Evolutionary conservation across 2,329 filamentous ascomycete species (phyloP).

Genomic region (Colletotrichum karsti): DNA sequence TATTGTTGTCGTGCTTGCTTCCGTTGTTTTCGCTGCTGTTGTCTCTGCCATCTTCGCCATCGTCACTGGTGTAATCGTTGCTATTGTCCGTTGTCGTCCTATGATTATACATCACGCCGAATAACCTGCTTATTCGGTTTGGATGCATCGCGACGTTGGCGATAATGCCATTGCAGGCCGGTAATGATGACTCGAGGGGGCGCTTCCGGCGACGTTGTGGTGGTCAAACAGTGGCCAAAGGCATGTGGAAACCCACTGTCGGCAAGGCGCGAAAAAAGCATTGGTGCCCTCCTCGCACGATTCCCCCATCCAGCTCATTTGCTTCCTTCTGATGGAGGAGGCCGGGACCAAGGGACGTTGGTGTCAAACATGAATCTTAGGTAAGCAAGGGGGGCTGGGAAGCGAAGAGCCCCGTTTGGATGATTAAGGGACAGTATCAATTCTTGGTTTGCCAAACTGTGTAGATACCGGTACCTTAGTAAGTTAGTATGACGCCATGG

Average conservation of each 20-base stretch:
- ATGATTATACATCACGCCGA: too few relatives aligned
- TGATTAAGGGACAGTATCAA: neutral
- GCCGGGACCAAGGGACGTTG: slow-evolving; percentile 26
- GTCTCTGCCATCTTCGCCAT: too few relatives aligned
- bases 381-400: slow-evolving; percentile 9
- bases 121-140: neutral
- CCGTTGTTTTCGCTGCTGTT: too few relatives aligned
- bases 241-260: slow-evolving; percentile 13
- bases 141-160: neutral
- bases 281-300: slow-evolving; percentile 20
- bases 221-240: slow-evolving; percentile 2
- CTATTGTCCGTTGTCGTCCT: too few relatives aligned
- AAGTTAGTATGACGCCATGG: too few relatives aligned
- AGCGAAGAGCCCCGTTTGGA: neutral
- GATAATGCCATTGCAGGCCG: neutral
- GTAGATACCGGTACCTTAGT: slow-evolving; percentile 8
- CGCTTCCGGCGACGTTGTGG: neutral
- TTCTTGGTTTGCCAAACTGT: neutral
- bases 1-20: too few relatives aligned
- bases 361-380: slow-evolving; percentile 2
- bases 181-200: neutral
- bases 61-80: too few relatives aligned
- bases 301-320: slow-evolving; percentile 21
- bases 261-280: slow-evolving; percentile 16
- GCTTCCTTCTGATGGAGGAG: slow-evolving; percentile 24